A percentile compares a stretch with the other conserved stretches of the same genome.
Evolutionary conservation across 208 protist species (phyloP).

Genomic region (Naegleria gruberi): DNA sequence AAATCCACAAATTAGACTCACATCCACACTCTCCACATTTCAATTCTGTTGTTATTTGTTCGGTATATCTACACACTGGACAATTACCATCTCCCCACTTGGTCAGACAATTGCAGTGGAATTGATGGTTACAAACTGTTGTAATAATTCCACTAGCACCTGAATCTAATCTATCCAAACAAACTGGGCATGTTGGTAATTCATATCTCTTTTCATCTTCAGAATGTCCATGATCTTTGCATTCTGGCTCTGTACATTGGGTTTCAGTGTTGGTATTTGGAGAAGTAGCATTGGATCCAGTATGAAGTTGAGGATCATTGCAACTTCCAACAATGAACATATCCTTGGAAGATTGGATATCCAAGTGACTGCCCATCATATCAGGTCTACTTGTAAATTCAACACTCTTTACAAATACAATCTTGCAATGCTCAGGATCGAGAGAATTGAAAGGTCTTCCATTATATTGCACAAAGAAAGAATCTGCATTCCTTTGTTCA

Average conservation of each 20-base stretch:
- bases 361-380: neutral
- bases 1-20: slow-evolving; percentile 18
- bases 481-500: neutral
- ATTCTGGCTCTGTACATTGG: neutral
- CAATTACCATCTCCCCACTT: slow-evolving; percentile 6
- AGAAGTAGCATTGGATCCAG: neutral
- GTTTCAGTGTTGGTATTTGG: neutral
- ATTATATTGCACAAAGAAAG: slow-evolving; percentile 14
- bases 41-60: neutral
- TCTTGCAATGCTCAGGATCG: neutral
- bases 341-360: neutral
- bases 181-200: slow-evolving; percentile 20
- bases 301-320: neutral
- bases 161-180: slow-evolving; percentile 11
- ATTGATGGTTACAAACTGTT: slow-evolving; percentile 18
- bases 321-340: neutral
- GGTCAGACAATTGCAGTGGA: slow-evolving; percentile 10
- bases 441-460: slow-evolving; percentile 21
- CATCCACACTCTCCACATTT: neutral
- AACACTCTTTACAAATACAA: neutral
- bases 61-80: neutral
- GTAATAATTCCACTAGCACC: neutral
- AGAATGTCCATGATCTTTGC: neutral
- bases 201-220: neutral
- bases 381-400: neutral